These are phyloP conservation scores for Blastocystis sp. DNA, from an alignment of 352 stramenopile species.

Conservation along the genomic window DNA sequence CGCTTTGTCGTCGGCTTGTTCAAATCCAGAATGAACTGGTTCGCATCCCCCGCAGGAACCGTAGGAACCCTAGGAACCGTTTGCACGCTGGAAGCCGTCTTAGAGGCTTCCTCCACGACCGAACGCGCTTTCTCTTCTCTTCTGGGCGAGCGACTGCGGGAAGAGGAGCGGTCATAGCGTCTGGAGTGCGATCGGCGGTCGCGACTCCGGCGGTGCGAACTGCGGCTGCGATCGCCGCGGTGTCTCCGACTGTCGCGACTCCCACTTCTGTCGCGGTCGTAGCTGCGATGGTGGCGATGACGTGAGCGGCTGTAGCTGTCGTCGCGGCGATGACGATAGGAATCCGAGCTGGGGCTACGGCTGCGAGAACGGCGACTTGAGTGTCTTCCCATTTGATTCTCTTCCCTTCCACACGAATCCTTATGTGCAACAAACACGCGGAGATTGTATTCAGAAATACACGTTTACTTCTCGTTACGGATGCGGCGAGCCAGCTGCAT, in stretches of 20 bases:
- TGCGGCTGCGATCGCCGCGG: not conserved
- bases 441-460: constrained; percentile 71
- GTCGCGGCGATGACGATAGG: not conserved
- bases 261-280: not conserved
- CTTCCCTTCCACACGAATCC: constrained; percentile 97
- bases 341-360: not conserved
- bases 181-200: not conserved
- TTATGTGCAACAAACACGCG: constrained; percentile 74
- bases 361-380: not conserved
- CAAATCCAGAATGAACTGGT: not conserved
- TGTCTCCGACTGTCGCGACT: not conserved
- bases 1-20: constrained; percentile 17
- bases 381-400: constrained; percentile 12
- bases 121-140: not conserved
- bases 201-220: not conserved
- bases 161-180: not conserved
- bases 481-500: constrained; percentile 77
- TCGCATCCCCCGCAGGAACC: not conserved
- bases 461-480: constrained; percentile 70
- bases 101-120: too few species aligned
- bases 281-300: not conserved
- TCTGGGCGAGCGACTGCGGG: not conserved
- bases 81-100: too few species aligned
- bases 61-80: too few species aligned
- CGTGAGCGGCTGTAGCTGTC: not conserved